Conservation (phyloP, 805 yeast species). For the Candida sphagnicola region DNA sequence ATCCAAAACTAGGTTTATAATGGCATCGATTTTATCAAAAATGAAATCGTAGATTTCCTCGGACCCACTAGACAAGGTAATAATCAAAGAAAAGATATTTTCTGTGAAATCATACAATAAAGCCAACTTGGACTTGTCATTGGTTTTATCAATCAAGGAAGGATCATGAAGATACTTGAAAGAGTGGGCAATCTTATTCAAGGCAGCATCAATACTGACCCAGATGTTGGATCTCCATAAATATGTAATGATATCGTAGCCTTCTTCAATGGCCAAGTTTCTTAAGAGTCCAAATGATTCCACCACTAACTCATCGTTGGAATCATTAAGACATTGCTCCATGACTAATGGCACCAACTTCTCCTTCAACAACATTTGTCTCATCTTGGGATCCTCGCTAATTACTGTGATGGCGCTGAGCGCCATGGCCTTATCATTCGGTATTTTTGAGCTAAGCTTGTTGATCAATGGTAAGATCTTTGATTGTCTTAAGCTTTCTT, state of each 20-base stretch:
- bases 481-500: conserved; percentile 45
- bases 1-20: conserved; percentile 33
- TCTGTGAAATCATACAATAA: conserved; percentile 66
- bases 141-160: conserved; percentile 17
- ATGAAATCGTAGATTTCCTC: conserved; percentile 47
- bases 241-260: conserved; percentile 72
- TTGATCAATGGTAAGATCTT: conserved; percentile 66
- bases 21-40: conserved; percentile 39
- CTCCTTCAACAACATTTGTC: conserved; percentile 66
- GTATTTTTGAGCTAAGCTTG: conserved; percentile 56
- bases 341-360: conserved; percentile 60
- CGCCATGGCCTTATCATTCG: conserved; percentile 77
- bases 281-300: conserved; percentile 80
- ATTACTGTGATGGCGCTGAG: conserved; percentile 67
- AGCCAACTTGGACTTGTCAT: conserved; percentile 41
- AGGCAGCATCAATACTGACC: conserved; percentile 50
- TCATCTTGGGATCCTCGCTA: conserved; percentile 62
- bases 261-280: conserved; percentile 80
- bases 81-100: conserved; percentile 64
- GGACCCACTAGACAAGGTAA: conserved; percentile 62
- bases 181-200: conserved; percentile 49
- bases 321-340: conserved; percentile 62
- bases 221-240: conserved; percentile 80
- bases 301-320: conserved; percentile 69
- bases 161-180: conserved; percentile 34